Conservation (phyloP, 2,329 filamentous ascomycete genomes). For the Pseudogymnoascus sp. region DNA sequence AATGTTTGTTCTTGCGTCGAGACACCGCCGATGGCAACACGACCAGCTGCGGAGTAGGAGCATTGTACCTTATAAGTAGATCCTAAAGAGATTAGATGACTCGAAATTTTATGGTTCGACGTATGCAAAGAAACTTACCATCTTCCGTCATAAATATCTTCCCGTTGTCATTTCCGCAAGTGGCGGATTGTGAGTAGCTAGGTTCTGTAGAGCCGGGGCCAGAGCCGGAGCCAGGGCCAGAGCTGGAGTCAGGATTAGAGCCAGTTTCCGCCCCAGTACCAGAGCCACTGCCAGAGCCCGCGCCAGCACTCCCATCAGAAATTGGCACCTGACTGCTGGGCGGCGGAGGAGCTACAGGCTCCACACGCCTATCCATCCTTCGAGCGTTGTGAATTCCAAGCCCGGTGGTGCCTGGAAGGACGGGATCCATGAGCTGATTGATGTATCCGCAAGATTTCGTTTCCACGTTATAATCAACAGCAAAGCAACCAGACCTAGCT, state of each 20-base stretch:
- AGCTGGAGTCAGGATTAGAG: no score
- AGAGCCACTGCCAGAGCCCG: no score
- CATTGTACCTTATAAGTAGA: neutral
- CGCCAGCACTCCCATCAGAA: neutral
- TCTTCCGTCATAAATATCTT: neutral
- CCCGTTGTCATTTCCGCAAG: neutral
- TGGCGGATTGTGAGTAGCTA: neutral
- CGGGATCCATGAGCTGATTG: neutral
- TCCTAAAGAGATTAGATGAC: neutral
- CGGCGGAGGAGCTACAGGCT: neutral
- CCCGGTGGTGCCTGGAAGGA: neutral
- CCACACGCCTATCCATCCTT: neutral
- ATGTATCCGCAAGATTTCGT: neutral
- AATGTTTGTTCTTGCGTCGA: neutral
- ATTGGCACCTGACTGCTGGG: neutral
- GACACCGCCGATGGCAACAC: neutral
- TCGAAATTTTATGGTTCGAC: neutral
- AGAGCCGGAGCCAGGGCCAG: neutral
- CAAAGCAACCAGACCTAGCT: slow-evolving; percentile 10
- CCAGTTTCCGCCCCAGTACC: neutral
- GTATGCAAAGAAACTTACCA: neutral
- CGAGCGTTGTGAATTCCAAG: neutral
- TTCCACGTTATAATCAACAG: slow-evolving; percentile 10
- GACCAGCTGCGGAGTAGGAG: neutral
- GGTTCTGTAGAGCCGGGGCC: neutral